Percentiles rank a stretch among this genome's conserved stretches.
phyloP scores from a whole-genome alignment of 495 filamentous ascomycete genomes.

The Trypethelium eluteriae region DNA sequence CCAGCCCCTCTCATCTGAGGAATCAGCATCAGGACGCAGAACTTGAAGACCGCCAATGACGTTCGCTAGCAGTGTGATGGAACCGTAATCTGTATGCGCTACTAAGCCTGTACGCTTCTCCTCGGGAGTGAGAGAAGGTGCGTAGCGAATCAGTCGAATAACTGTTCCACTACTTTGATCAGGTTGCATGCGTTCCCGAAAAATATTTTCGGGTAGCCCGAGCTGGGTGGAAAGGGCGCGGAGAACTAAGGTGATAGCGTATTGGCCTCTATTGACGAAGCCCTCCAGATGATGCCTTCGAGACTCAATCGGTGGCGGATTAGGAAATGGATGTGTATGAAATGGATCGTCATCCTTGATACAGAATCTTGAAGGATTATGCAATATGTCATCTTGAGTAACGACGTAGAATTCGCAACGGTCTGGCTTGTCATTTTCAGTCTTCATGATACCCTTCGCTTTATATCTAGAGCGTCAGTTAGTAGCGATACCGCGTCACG shows the following conservation, averaged over 20 bases:
- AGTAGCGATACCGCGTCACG: background rate
- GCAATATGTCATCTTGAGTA: slow-evolving; percentile 21
- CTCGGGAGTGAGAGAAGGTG: slow-evolving; percentile 11
- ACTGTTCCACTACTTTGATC: slow-evolving; percentile 18
- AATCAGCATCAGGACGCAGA: slow-evolving; percentile 33
- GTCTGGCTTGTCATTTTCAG: slow-evolving; percentile 22
- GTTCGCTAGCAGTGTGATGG: slow-evolving; percentile 31
- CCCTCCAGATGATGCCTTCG: slow-evolving; percentile 2
- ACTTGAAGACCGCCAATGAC: slow-evolving; percentile 54
- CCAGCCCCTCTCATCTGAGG: slow-evolving; percentile 35
- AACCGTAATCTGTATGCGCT: background rate
- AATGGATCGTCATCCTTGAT: slow-evolving; percentile 1
- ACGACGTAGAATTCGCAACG: slow-evolving; percentile 20
- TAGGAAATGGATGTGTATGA: slow-evolving; percentile 10
- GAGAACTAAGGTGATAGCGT: slow-evolving; percentile 14
- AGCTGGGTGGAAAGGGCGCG: slow-evolving; percentile 15
- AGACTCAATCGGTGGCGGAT: slow-evolving; percentile 17
- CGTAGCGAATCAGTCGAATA: slow-evolving; percentile 18
- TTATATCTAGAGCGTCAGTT: slow-evolving; percentile 19
- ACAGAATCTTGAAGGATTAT: slow-evolving; percentile 7
- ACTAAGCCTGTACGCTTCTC: slow-evolving; percentile 8
- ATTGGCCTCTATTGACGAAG: slow-evolving; percentile 17
- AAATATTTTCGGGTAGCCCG: slow-evolving; percentile 13
- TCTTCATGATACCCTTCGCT: slow-evolving; percentile 17
- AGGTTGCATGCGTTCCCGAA: slow-evolving; percentile 12